Evolutionary conservation across 2,329 filamentous ascomycete species (phyloP).

Genomic region (Colletotrichum aenigma): DNA sequence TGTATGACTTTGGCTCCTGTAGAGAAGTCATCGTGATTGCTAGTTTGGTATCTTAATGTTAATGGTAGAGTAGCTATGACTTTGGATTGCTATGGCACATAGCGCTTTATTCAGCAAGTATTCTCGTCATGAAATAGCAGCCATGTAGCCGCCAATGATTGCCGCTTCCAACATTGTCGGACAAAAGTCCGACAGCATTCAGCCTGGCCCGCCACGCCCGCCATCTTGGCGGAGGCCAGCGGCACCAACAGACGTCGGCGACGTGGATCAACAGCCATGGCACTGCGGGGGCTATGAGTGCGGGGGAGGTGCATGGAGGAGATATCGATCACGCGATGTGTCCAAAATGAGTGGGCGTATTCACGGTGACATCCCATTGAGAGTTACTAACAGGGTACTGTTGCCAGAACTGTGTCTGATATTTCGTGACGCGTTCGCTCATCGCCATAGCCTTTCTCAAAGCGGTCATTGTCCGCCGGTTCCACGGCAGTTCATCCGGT

Average conservation of each 20-base stretch:
- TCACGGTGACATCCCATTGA: neutral
- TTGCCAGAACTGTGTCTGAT: neutral
- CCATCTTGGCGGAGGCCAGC: neutral
- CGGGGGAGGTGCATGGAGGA: neutral
- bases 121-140: neutral
- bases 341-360: neutral
- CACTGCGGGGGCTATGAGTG: neutral
- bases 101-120: neutral
- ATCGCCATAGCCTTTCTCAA: neutral
- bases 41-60: neutral
- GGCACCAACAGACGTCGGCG: neutral
- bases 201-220: neutral
- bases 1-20: neutral
- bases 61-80: rapidly evolving
- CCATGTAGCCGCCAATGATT: neutral
- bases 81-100: neutral
- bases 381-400: neutral
- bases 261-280: neutral
- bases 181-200: neutral
- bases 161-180: neutral
- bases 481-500: neutral
- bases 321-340: neutral
- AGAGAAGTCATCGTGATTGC: neutral
- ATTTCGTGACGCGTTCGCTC: neutral
- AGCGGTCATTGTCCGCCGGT: neutral